Conservation (phyloP, 2,329 filamentous ascomycete genomes). For the Botryosphaeria dothidea region DNA sequence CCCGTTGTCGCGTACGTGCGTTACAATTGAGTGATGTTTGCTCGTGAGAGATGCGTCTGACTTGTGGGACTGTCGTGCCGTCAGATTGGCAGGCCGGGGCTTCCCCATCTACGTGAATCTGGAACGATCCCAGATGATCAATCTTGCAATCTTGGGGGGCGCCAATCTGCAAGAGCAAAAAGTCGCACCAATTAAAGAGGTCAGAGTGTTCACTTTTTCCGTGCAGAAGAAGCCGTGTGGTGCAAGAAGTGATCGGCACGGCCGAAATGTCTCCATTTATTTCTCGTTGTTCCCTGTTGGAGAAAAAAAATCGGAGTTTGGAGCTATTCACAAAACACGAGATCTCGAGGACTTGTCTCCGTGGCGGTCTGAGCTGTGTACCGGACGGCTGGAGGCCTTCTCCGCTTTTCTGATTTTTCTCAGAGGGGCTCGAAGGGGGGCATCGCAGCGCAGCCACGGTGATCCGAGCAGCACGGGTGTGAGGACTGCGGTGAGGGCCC, state of each 20-base stretch:
- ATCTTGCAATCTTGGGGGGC: background rate
- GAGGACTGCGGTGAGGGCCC: background rate
- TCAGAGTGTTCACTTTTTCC: background rate
- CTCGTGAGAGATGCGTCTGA: background rate
- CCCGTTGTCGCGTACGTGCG: background rate
- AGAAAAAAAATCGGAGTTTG: background rate
- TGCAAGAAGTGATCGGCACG: background rate
- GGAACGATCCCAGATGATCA: constrained; percentile 10
- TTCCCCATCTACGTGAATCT: constrained; percentile 12
- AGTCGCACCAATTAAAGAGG: background rate
- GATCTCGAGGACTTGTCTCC: background rate
- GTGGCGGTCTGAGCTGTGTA: background rate
- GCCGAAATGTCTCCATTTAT: constrained; percentile 6
- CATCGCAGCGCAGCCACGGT: background rate
- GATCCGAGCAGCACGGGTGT: background rate
- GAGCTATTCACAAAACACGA: background rate
- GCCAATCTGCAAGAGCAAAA: background rate
- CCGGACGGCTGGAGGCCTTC: background rate
- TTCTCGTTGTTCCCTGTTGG: background rate
- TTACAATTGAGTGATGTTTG: background rate
- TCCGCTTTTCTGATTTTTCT: background rate
- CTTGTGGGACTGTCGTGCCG: background rate
- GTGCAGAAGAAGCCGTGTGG: background rate
- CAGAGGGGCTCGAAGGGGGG: background rate
- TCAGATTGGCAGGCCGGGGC: background rate